Conservation (phyloP, 768 basidiomycete species). For the Cyclocybe cylindracea region DNA sequence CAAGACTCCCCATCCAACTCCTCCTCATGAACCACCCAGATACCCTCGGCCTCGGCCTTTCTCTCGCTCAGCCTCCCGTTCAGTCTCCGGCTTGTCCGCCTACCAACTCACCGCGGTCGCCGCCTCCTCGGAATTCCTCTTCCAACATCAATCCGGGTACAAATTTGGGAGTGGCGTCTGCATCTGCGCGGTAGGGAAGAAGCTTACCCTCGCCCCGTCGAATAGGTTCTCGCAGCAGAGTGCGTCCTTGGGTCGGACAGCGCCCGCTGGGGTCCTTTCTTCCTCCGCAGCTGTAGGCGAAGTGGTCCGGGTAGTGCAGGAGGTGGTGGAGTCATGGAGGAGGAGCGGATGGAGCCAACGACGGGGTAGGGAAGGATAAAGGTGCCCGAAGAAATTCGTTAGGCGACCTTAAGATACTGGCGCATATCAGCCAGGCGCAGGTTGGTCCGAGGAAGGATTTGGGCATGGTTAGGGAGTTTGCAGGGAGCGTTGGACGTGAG, state of each 20-base stretch:
- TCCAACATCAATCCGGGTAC: too few relatives aligned
- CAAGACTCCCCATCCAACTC: too few relatives aligned
- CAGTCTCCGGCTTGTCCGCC: background rate
- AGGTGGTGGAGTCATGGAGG: background rate
- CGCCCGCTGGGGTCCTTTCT: conserved; percentile 1
- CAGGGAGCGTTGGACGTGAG: conserved; percentile 78
- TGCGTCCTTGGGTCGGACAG: conserved; percentile 25
- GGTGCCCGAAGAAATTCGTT: conserved; percentile 61
- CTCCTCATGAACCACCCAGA: background rate
- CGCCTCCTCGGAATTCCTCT: conserved; percentile 3
- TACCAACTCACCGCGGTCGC: conserved; percentile 11
- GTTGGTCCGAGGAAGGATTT: conserved; percentile 74
- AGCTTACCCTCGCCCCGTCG: background rate
- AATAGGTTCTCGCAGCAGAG: conserved; percentile 15
- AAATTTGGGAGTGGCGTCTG: too few relatives aligned
- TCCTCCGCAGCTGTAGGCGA: background rate
- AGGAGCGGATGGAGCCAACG: background rate
- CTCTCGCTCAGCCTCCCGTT: background rate
- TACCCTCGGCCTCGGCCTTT: background rate
- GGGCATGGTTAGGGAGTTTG: conserved; percentile 86
- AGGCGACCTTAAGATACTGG: conserved; percentile 74
- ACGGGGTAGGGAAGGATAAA: conserved; percentile 5
- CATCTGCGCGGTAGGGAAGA: background rate
- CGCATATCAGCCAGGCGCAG: conserved; percentile 79
- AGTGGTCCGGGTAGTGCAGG: background rate